Evolutionary conservation across 805 yeast genomes (phyloP).

Genomic region (Saccharomycopsis guyanensis): DNA sequence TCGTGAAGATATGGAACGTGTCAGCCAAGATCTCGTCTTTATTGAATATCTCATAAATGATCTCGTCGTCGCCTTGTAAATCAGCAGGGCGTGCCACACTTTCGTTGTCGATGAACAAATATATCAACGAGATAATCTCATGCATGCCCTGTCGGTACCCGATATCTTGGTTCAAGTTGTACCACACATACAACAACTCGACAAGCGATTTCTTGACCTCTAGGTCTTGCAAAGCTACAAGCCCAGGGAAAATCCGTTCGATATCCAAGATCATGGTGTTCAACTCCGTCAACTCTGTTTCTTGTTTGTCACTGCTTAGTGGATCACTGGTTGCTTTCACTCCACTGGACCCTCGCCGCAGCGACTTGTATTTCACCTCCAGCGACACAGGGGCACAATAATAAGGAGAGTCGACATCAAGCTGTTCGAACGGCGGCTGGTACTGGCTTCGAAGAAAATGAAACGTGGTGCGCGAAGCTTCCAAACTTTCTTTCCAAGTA

Average conservation of each 20-base stretch:
- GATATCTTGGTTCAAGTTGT: constrained; percentile 19
- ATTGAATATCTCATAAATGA: constrained; percentile 32
- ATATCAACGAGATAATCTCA: constrained; percentile 42
- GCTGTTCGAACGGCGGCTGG: constrained; percentile 5
- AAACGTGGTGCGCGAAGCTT: constrained; percentile 8
- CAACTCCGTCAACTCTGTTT: constrained; percentile 11
- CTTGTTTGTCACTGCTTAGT: not conserved
- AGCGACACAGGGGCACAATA: not conserved
- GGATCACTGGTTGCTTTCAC: constrained; percentile 1
- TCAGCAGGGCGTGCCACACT: constrained; percentile 20
- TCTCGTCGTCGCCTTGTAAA: constrained; percentile 15
- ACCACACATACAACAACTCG: constrained; percentile 18
- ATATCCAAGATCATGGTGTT: constrained; percentile 20
- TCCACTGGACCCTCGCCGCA: not conserved
- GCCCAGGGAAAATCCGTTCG: constrained; percentile 20
- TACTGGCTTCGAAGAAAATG: constrained; percentile 7
- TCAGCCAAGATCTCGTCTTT: constrained; percentile 32
- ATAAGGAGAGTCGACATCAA: constrained; percentile 8
- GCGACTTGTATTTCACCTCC: not conserved
- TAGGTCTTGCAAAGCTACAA: constrained; percentile 10
- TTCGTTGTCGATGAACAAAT: constrained; percentile 34
- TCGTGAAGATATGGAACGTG: constrained; percentile 38
- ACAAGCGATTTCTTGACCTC: constrained; percentile 16
- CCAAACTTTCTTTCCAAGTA: constrained; percentile 6
- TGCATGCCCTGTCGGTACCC: constrained; percentile 45